phyloP scores from a whole-genome alignment of 176 grass and related monocot species.

The Aegilops speltoides region DNA sequence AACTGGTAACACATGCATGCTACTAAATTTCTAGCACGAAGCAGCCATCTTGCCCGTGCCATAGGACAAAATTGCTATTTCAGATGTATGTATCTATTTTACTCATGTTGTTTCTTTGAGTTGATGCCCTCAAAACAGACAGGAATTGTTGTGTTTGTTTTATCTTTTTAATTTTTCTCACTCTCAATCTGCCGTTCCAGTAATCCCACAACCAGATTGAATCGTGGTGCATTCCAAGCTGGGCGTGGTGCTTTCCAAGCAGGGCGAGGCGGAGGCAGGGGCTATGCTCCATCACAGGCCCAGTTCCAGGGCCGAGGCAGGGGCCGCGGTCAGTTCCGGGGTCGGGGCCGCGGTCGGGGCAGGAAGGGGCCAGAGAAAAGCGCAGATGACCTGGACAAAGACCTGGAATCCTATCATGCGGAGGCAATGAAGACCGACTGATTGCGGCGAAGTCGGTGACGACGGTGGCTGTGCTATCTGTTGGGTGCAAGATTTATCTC shows the following conservation, averaged over 20 bases:
- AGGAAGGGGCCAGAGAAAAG: slow-evolving; percentile 54
- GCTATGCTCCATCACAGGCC: slow-evolving; percentile 25
- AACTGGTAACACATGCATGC: neutral
- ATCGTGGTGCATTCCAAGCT: slow-evolving; percentile 48
- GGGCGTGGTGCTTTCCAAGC: slow-evolving; percentile 44
- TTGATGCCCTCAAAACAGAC: neutral
- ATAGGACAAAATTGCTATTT: slow-evolving; percentile 12
- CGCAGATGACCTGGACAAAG: slow-evolving; percentile 83
- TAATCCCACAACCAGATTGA: slow-evolving; percentile 28
- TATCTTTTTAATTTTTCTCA: neutral
- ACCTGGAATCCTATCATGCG: slow-evolving; percentile 68
- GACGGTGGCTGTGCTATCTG: neutral
- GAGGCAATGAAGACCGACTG: slow-evolving; percentile 67
- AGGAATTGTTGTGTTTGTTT: neutral
- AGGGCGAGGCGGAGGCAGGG: slow-evolving; percentile 39
- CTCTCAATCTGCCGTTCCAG: neutral
- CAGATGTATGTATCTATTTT: too few relatives aligned
- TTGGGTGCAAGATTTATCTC: neutral
- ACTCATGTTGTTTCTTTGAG: neutral
- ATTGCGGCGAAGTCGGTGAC: neutral
- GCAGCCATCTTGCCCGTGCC: neutral
- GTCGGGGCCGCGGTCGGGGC: slow-evolving; percentile 43
- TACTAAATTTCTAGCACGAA: neutral
- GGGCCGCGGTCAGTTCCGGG: slow-evolving; percentile 5
- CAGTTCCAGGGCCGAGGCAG: slow-evolving; percentile 39